Evolutionary conservation across 2,329 filamentous ascomycete species (phyloP), one percentile per base, ranked within the genome.

Genomic region (Trichoderma brevicompactum): DNA sequence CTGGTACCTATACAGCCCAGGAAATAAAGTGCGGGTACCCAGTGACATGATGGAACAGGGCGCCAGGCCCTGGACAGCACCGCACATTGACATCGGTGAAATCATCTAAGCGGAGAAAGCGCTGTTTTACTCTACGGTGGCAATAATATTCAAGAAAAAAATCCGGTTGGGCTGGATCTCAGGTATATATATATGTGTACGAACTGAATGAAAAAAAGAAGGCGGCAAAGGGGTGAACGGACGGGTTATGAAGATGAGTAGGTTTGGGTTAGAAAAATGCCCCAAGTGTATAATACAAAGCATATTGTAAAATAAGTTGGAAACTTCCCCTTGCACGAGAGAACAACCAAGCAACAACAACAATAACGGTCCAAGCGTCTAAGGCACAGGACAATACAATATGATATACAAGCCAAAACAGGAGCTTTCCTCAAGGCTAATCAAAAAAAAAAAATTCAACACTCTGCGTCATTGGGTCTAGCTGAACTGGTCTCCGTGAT

Each of bases 1-100:
- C 6, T 99, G 95, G 95, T 99, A 99, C 78, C 82, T 99, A 61
- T 99, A 99, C 81, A 94, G 89, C 76, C 94, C 95, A 34, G 82
- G 84, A 64, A 79, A 82, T 70, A 79, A 86, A 69, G 85, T 87
- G 56, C 83, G 84, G 65, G 82, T 92, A 67, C 90, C 90, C 28
- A 92, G 89, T 74, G 88, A 91, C 69, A 89, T 86, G 80, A 83
- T 90, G 70, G 81, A 83, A 62, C 81, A 86, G 68, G 83, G 81
- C 53, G 86, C 87, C 49, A 80, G 80, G 72, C 81, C 85, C 5
- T 92, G 89, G 89, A 85, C 85, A 77, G 86, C 89, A 2, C 85
- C 84, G 61, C 82, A 91, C 71, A 84, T 92, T 68, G 89, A 92
- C 75, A 83, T 89, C 68, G 89, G 89, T 63, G 89, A 92, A 80